Conservation (phyloP, 2,329 filamentous ascomycete genomes). For the Verticillium nubilum region DNA sequence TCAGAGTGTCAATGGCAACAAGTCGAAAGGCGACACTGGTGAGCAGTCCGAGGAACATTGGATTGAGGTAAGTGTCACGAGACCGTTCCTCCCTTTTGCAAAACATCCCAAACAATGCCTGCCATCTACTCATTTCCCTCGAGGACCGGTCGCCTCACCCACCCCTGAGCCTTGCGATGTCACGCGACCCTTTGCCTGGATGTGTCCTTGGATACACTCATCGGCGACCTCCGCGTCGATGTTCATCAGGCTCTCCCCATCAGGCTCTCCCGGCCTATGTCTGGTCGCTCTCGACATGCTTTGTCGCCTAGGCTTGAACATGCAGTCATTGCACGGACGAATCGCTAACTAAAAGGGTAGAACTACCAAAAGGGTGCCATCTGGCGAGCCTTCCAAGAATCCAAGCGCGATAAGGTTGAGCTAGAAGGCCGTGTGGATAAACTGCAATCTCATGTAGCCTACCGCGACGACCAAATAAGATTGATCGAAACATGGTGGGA, state of each 20-base stretch:
- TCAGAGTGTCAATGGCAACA: conserved; percentile 70
- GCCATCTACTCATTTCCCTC: no score
- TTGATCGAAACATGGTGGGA: conserved; percentile 90
- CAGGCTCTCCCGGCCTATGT: no score
- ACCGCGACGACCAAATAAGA: conserved; percentile 90
- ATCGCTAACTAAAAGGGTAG: conserved; percentile 43
- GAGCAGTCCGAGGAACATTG: conserved; percentile 56
- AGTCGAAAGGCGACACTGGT: conserved; percentile 47
- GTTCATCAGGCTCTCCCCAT: no score
- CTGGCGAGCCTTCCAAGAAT: conserved; percentile 95
- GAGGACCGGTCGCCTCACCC: background rate
- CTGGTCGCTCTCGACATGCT: background rate
- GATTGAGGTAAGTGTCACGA: conserved; percentile 58
- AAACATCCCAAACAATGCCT: conserved; percentile 14
- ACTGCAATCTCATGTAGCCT: conserved; percentile 67
- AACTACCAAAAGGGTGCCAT: conserved; percentile 95
- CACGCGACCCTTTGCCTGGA: background rate
- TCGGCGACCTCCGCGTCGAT: background rate
- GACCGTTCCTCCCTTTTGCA: conserved; percentile 10
- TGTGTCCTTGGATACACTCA: background rate
- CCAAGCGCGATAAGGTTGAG: conserved; percentile 82
- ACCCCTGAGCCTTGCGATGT: background rate
- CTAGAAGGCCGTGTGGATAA: conserved; percentile 78
- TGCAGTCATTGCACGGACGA: conserved; percentile 16
- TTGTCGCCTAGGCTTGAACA: no score